phyloP scores from a whole-genome alignment of 2,329 filamentous ascomycete species.

The Conoideocrella luteorostrata region DNA sequence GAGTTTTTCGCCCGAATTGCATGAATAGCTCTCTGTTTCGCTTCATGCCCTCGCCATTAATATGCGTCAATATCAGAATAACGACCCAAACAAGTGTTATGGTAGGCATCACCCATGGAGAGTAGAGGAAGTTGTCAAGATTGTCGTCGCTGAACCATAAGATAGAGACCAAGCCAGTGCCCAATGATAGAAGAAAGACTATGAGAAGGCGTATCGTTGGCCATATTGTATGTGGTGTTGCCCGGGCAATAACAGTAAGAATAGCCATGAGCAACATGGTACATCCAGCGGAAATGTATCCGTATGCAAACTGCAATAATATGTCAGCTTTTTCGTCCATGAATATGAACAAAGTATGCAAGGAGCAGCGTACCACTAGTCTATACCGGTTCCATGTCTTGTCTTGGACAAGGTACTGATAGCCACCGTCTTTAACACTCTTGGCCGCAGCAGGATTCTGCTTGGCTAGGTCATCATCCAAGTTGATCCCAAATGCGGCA shows the following conservation, averaged over 20 bases:
- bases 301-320: constrained; percentile 31
- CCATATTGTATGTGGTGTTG: constrained; percentile 24
- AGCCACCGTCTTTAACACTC: neutral
- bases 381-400: constrained; percentile 16
- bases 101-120: too few relatives aligned
- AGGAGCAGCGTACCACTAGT: constrained; percentile 25
- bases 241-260: constrained; percentile 24
- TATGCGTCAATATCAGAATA: too few relatives aligned
- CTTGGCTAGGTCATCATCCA: constrained; percentile 12
- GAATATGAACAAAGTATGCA: too few relatives aligned
- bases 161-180: constrained; percentile 20
- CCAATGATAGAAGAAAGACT: constrained; percentile 23
- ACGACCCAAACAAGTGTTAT: too few relatives aligned
- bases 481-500: constrained; percentile 24
- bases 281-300: constrained; percentile 25
- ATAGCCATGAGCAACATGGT: constrained; percentile 25
- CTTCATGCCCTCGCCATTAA: too few relatives aligned
- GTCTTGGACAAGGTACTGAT: constrained; percentile 12
- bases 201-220: constrained; percentile 23
- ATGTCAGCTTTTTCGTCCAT: too few relatives aligned
- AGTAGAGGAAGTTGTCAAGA: too few relatives aligned
- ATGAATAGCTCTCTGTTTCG: too few relatives aligned
- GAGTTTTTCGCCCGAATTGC: too few relatives aligned
- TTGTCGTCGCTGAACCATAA: constrained; percentile 19
- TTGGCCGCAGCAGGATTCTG: neutral